phyloP scores from a whole-genome alignment of 352 stramenopile genomes.

The Aphanomyces stellatus region DNA sequence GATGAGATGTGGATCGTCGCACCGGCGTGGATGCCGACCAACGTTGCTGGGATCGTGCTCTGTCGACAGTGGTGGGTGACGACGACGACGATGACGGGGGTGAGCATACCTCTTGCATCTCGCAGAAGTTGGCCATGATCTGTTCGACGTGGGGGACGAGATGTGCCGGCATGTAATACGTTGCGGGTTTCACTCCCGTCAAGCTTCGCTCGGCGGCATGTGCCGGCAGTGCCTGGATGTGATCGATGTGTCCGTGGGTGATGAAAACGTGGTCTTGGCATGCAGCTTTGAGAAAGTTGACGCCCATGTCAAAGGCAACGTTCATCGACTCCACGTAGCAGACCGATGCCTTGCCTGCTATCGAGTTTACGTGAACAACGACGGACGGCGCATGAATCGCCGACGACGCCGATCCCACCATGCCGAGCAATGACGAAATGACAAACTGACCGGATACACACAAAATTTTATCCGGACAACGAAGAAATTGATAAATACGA shows the following conservation, averaged over 20 bases:
- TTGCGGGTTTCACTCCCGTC: constrained; percentile 41
- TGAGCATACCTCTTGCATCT: constrained; percentile 44
- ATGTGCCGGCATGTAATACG: constrained; percentile 59
- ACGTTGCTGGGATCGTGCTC: constrained; percentile 32
- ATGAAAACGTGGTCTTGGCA: constrained; percentile 78
- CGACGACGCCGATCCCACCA: too few species aligned
- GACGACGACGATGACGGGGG: neutral
- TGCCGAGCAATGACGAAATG: too few species aligned
- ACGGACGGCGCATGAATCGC: too few species aligned
- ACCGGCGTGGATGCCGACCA: constrained; percentile 42
- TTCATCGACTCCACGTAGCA: constrained; percentile 69
- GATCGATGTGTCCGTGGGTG: constrained; percentile 79
- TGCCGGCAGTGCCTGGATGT: constrained; percentile 52
- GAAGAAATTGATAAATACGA: neutral
- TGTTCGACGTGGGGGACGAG: constrained; percentile 38
- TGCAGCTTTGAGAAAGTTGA: constrained; percentile 33
- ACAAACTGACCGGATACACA: too few species aligned
- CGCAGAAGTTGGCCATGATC: constrained; percentile 41
- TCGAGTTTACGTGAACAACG: constrained; percentile 47
- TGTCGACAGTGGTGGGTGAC: constrained; percentile 11
- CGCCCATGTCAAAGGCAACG: constrained; percentile 69
- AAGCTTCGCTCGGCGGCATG: constrained; percentile 56
- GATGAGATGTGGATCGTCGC: constrained; percentile 49
- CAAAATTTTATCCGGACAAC: neutral
- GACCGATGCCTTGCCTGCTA: constrained; percentile 68